Conservation (phyloP, 768 basidiomycete species). For the Mycena vulgaris region DNA sequence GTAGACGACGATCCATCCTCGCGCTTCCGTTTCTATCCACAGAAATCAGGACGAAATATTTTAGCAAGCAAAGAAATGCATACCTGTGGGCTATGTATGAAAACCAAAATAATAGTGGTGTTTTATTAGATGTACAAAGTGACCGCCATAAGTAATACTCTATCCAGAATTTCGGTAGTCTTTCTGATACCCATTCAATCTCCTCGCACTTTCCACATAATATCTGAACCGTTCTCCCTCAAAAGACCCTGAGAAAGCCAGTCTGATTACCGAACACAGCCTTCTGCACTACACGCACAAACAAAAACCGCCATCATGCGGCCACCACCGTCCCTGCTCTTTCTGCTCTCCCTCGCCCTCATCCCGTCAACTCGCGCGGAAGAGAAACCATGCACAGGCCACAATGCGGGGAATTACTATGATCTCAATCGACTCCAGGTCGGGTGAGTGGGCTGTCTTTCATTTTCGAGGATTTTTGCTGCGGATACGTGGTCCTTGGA, state of each 20-base stretch:
- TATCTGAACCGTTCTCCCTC: too few relatives aligned
- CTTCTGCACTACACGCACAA: background rate
- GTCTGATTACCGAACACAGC: background rate
- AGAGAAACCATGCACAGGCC: constrained; percentile 75
- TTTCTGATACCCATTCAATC: too few relatives aligned
- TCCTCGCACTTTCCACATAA: too few relatives aligned
- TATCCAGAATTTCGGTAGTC: too few relatives aligned
- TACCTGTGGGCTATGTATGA: constrained; percentile 27
- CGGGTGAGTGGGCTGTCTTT: constrained; percentile 56
- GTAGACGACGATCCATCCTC: background rate
- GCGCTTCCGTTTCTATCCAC: constrained; percentile 15
- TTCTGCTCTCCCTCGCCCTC: constrained; percentile 6
- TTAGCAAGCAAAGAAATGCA: background rate
- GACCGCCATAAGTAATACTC: too few relatives aligned
- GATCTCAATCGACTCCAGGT: constrained; percentile 76
- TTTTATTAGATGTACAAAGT: too few relatives aligned
- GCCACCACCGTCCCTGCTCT: constrained; percentile 1
- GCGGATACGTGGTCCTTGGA: constrained; percentile 28
- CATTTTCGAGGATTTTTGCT: constrained; percentile 8
- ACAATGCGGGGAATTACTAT: constrained; percentile 71
- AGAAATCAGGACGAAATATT: too few relatives aligned
- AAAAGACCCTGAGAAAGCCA: too few relatives aligned
- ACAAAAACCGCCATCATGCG: constrained; percentile 19
- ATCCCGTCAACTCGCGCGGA: constrained; percentile 17
- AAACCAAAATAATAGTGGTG: too few relatives aligned